phyloP scores from a whole-genome alignment of 164 flowering plant species.

The Hamamelis virginiana region DNA sequence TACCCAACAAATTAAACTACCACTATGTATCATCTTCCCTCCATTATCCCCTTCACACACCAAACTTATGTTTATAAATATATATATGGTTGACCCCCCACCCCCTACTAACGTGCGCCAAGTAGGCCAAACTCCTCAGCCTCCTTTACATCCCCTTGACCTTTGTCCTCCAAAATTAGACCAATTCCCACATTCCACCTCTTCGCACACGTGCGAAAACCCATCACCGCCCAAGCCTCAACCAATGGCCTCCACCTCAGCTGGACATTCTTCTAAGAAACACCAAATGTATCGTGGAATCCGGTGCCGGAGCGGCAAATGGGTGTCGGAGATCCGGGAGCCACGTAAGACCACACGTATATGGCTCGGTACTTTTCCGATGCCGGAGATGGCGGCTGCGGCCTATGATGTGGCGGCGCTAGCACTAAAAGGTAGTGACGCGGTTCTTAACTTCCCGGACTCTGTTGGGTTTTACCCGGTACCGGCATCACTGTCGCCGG shows the following conservation, averaged over 20 bases:
- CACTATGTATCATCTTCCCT: background rate
- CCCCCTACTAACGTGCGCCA: background rate
- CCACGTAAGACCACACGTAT: slow-evolving; percentile 64
- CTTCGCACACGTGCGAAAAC: background rate
- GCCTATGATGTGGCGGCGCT: slow-evolving; percentile 81
- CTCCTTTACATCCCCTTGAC: background rate
- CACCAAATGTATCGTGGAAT: slow-evolving; percentile 59
- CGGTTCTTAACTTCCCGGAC: slow-evolving; percentile 60
- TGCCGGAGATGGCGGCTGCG: slow-evolving; percentile 83
- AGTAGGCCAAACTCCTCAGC: background rate
- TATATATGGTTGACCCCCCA: background rate
- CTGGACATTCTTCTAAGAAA: slow-evolving; percentile 13
- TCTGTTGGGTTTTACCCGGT: slow-evolving; percentile 28
- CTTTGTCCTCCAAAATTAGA: background rate
- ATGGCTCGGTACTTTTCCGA: slow-evolving; percentile 75
- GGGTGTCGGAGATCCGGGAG: slow-evolving; percentile 85
- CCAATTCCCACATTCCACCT: background rate
- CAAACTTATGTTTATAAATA: background rate
- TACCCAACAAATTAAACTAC: slow-evolving; percentile 1
- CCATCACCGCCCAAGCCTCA: background rate
- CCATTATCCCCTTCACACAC: background rate
- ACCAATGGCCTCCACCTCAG: slow-evolving; percentile 11
- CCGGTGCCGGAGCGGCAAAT: slow-evolving; percentile 63
- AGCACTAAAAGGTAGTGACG: slow-evolving; percentile 53
- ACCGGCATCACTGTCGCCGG: slow-evolving; percentile 47